Evolutionary conservation across 2,329 filamentous ascomycete species (phyloP).

Genomic region (Dothidotthia symphoricarpi): DNA sequence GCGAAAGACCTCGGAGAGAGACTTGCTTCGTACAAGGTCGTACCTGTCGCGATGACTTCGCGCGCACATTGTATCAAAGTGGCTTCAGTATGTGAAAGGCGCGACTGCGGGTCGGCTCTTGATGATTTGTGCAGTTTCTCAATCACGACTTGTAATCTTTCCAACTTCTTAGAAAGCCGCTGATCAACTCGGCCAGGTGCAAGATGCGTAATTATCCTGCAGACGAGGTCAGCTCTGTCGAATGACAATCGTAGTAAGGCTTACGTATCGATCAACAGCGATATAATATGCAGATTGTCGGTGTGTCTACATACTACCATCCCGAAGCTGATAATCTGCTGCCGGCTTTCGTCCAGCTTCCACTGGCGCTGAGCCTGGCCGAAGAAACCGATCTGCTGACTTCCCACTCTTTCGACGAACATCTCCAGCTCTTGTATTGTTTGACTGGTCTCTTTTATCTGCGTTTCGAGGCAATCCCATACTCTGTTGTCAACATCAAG

Average conservation of each 20-base stretch:
- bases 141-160: slow-evolving; percentile 9
- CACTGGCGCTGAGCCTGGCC: slow-evolving; percentile 9
- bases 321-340: slow-evolving; percentile 5
- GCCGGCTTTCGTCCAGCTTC: slow-evolving; percentile 4
- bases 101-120: slow-evolving; percentile 4
- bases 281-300: slow-evolving; percentile 13
- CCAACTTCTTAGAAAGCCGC: slow-evolving; percentile 4
- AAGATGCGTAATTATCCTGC: slow-evolving; percentile 5
- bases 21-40: background rate
- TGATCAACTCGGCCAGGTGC: slow-evolving; percentile 5
- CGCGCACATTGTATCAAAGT: slow-evolving; percentile 13
- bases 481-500: slow-evolving; percentile 10
- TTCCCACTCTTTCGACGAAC: slow-evolving; percentile 10
- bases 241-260: background rate
- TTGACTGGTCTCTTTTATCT: slow-evolving; percentile 13
- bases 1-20: slow-evolving; percentile 1
- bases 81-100: slow-evolving; percentile 12
- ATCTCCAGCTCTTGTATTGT: slow-evolving; percentile 14
- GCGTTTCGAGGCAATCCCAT: slow-evolving; percentile 14
- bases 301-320: slow-evolving; percentile 13
- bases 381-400: slow-evolving; percentile 6
- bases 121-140: slow-evolving; percentile 12
- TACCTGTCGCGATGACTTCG: slow-evolving; percentile 9
- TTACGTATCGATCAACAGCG: slow-evolving; percentile 19
- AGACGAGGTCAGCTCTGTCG: slow-evolving; percentile 5